Base-by-base conservation (phyloP, 495 filamentous ascomycete species). In the Penicillium odoratum region DNA sequence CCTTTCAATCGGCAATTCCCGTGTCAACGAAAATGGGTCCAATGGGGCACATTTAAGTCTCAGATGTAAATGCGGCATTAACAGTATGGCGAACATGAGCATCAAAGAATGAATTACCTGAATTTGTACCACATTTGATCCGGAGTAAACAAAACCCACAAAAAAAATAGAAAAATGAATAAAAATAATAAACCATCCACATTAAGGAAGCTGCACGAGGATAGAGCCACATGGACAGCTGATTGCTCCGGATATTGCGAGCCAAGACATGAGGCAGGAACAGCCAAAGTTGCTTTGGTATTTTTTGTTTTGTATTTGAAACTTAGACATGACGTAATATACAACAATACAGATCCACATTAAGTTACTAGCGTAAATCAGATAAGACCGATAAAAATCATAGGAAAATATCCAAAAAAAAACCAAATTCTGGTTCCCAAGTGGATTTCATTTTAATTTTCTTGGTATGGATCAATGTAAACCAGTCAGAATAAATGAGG, bases 381-480 rank as follows among this genome's bases (percentile, higher is more conserved):
- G 46, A 48, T 48, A 48, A 48, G 46, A 48, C 31, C 31, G 46
- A 48, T 33, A 11, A 13, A 15, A 6, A 33, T 10, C 31, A 46
- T 21, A 16, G 10, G 33, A 48, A 30, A 48, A 30, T 16, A 15
- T 31, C 26, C 46, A 40, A 15, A 15, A 16, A 16, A 4, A 40
- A 5, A 16, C 38, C 15, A n/a, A n/a, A 16, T 40, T 16, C 38
- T 7, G 38, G 38, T 40, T 40, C 38, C 15, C 38, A 15, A 8
- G 16, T 46, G 43, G 25, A 46, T 46, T 46, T 8, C 13, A 7
- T n/a, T 40, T 4, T 4, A 4, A 40, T 28, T 47, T 47, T 18
- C 44, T 26, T 47, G 44, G 44, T 26, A 28, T 26, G 21, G 44
- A 25, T 13, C 11, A 28, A 0, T 13, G 3, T 15, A 47, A 13